Base-by-base conservation (phyloP, 768 basidiomycete species). In the Myochromella boudieri region DNA sequence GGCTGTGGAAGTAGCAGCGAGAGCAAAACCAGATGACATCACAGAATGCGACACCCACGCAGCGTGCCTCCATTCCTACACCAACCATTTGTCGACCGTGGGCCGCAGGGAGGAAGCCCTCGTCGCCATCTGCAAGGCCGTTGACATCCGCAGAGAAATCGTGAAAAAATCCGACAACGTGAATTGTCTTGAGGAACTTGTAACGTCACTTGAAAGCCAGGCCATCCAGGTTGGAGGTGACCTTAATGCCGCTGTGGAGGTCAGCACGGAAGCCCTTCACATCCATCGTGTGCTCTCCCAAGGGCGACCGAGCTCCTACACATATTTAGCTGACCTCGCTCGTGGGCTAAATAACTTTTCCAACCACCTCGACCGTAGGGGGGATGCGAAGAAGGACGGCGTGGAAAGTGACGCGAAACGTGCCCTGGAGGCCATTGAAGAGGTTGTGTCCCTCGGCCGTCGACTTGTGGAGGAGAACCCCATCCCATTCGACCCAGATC, bases 291-390 rank as follows among this genome's bases (percentile, higher is more conserved):
- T 42, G 18, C 20, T 42, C 17, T 42, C 42, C 2, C 18, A 32
- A 8, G 42, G 42, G 22, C 28, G 42, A n/a, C 17, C 42, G 14
- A 29, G 28, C 21, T 27, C 42, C 7, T 42, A 42, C 18, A 42
- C 42, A 10, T 31, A 27, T 11, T 18, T 27, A 22, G 42, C 42
- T 18, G 42, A 42, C 8, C 42, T 42, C 12, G 42, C 42, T 22
- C 42, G 42, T 6, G 29, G 42, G 12, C 42, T 42, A 9, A 42
- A 42, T 22, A 42, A 42, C 28, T 42, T 18, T 14, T 42, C 42
- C 4, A 42, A 42, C 20, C 26, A 42, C n/a, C 42, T 42, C 24
- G 42, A 42, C n/a, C 42, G 42, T 18, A 2, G 27, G 14, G 40
- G 25, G 24, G 40, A 41, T 14, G 27, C 26, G 15, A 4, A 27